Base-by-base conservation (phyloP, 2,329 filamentous ascomycete species). In the Ascochyta pisi region DNA sequence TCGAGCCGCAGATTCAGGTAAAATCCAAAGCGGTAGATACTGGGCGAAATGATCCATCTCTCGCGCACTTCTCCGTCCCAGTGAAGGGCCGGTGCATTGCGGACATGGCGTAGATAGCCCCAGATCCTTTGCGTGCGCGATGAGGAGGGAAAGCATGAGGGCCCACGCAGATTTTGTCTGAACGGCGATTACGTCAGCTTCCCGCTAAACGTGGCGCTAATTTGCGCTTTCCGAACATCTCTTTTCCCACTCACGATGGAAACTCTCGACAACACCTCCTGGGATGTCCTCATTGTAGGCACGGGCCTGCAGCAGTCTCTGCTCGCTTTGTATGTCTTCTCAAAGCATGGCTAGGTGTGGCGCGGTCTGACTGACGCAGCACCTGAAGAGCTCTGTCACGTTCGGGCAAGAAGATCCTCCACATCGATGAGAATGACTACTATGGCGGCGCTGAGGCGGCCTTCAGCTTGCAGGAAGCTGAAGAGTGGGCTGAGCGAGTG, bases 381-480 rank as follows among this genome's bases (percentile, higher is more conserved):
- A 64, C 58, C 73, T 76, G 73, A 83, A 98, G 94, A 84, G 90
- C 94, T 69, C 84, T 98, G 68, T 98, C 94, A 65, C 89, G 93
- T 71, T 96, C 92, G 60, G 89, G 88, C 73, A 96, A 96, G 82
- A 95, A 91, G 69, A 86, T 97, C 64, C 84, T 98, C 57, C 94
- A 98, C 75, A 81, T 97, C 73, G 94, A 98, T 73, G 84, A 85
- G 61, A 93, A 96, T 78, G 83, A 87, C 60, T 96, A 91, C 77
- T 98, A 98, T 78, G 94, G 94, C 68, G 90, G 90, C 49, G 76
- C 88, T 35, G 92, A 96, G 73, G 92, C 94, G 60, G 91, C 92
- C 2, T 85, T 98, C 64, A 95, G 88, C 76, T 81, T 97, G 33
- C 84, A 91, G 59, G 94, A 97, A 73, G 88, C 86, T 34, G 88